Evolutionary conservation across 1,284 basidiomycete genomes (phyloP).

Genomic region (Neonothopanus nambi): DNA sequence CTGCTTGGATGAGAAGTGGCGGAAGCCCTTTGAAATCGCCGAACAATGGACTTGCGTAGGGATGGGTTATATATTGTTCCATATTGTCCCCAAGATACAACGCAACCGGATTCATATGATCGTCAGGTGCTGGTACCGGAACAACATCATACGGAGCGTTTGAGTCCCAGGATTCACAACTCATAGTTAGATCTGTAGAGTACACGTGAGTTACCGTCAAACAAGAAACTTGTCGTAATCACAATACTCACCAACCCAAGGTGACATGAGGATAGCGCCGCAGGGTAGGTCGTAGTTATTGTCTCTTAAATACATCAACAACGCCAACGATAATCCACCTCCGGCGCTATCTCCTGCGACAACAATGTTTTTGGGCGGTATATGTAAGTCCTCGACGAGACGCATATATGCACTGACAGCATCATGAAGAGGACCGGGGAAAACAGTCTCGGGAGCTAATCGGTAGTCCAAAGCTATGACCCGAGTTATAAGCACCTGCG

Average conservation of each 20-base stretch:
- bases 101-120: slow-evolving; percentile 91
- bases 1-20: slow-evolving; percentile 90
- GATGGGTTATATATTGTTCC: slow-evolving; percentile 88
- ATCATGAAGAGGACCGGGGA: slow-evolving; percentile 94
- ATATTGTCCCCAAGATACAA: slow-evolving; percentile 91
- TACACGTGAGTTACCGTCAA: background rate
- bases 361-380: slow-evolving; percentile 89
- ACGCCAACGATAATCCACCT: slow-evolving; percentile 83
- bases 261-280: slow-evolving; percentile 85
- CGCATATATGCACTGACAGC: slow-evolving; percentile 87
- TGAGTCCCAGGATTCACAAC: slow-evolving; percentile 96
- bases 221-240: slow-evolving; percentile 12
- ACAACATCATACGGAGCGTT: slow-evolving; percentile 85
- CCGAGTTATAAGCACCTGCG: background rate
- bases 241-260: slow-evolving; percentile 82
- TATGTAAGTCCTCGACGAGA: slow-evolving; percentile 85
- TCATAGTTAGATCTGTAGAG: slow-evolving; percentile 86
- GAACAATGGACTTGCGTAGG: slow-evolving; percentile 96
- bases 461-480: slow-evolving; percentile 89
- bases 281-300: slow-evolving; percentile 80
- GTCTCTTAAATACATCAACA: slow-evolving; percentile 92
- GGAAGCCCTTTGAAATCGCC: slow-evolving; percentile 88
- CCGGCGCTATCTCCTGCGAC: slow-evolving; percentile 93
- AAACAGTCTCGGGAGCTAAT: slow-evolving; percentile 90
- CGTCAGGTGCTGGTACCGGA: slow-evolving; percentile 70